A percentile compares a stretch with the other conserved stretches of the same genome.
These are phyloP conservation scores for Cornus florida DNA, from an alignment of 148 eudicot species.

Conservation along the genomic window DNA sequence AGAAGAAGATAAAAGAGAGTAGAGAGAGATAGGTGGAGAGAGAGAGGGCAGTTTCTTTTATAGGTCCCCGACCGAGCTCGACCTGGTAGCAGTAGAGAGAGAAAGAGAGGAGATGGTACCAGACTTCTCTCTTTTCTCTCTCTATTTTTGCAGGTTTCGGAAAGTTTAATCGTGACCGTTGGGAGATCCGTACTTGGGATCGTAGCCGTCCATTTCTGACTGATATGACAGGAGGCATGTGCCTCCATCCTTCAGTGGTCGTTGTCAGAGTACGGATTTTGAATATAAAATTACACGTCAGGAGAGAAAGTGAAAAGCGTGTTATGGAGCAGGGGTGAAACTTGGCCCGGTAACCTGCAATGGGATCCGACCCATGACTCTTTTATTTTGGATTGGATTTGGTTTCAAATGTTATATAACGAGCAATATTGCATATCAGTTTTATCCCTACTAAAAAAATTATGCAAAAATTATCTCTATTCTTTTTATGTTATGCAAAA, in stretches of 20 bases:
- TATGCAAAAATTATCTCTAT: too few relatives aligned
- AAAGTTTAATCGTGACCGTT: slow-evolving; percentile 18
- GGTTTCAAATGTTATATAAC: too few relatives aligned
- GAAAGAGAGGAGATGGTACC: background rate
- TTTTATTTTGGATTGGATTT: too few relatives aligned
- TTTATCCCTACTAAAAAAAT: too few relatives aligned
- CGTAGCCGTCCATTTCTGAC: slow-evolving; percentile 46
- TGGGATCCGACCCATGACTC: too few relatives aligned
- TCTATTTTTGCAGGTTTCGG: background rate
- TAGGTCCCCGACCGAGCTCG: slow-evolving; percentile 39
- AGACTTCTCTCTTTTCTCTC: background rate
- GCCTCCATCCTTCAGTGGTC: slow-evolving; percentile 99
- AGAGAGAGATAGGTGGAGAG: background rate
- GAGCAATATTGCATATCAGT: too few relatives aligned
- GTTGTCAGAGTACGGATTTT: slow-evolving; percentile 91
- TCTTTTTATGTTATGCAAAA: too few relatives aligned
- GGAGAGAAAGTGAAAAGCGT: background rate
- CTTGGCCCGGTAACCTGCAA: too few relatives aligned
- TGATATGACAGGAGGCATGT: slow-evolving; percentile 94
- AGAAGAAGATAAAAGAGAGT: background rate
- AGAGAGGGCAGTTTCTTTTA: slow-evolving; percentile 4
- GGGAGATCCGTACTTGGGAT: slow-evolving; percentile 48
- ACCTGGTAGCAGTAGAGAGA: slow-evolving; percentile 40
- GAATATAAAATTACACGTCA: background rate
- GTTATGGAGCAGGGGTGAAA: background rate